Evolutionary conservation across 139 green algal species (phyloP).

Genomic region (Bryopsis sp.): DNA sequence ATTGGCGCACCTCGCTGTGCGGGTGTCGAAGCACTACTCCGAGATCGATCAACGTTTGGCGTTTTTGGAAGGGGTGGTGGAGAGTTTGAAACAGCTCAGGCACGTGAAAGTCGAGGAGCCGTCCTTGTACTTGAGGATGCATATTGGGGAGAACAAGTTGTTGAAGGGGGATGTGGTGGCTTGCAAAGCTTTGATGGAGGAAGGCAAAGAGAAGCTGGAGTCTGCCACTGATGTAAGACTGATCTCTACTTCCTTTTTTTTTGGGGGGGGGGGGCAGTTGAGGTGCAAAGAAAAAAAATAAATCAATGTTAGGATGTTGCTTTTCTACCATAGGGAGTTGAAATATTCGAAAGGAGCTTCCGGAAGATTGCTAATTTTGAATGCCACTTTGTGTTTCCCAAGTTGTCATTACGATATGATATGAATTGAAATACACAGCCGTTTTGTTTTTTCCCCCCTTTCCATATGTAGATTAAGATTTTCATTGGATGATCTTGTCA

Average conservation of each 20-base stretch:
- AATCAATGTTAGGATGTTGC: too few relatives aligned
- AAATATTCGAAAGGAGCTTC: too few relatives aligned
- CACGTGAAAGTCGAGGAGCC: constrained; percentile 57
- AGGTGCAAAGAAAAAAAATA: too few relatives aligned
- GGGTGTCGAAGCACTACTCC: constrained; percentile 41
- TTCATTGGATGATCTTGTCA: too few relatives aligned
- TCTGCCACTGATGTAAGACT: constrained; percentile 29
- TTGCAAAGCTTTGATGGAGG: constrained; percentile 43
- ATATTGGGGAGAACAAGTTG: constrained; percentile 82
- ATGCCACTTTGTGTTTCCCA: too few relatives aligned
- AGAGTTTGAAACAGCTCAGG: constrained; percentile 63
- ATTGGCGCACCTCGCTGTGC: constrained; percentile 75
- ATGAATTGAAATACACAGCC: too few relatives aligned
- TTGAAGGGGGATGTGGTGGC: constrained; percentile 31
- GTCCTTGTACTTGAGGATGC: constrained; percentile 80
- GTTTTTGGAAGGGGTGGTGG: constrained; percentile 57
- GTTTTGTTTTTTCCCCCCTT: too few relatives aligned
- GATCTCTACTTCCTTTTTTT: background rate
- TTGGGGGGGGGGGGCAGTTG: too few relatives aligned
- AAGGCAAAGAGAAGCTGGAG: constrained; percentile 65
- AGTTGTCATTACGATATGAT: too few relatives aligned
- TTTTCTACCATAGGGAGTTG: too few relatives aligned
- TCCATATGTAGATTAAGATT: too few relatives aligned
- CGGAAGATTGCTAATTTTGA: too few relatives aligned
- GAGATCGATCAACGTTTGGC: constrained; percentile 26